phyloP scores from a whole-genome alignment of 2,329 filamentous ascomycete species.

The Kalaharituber pfeilii region DNA sequence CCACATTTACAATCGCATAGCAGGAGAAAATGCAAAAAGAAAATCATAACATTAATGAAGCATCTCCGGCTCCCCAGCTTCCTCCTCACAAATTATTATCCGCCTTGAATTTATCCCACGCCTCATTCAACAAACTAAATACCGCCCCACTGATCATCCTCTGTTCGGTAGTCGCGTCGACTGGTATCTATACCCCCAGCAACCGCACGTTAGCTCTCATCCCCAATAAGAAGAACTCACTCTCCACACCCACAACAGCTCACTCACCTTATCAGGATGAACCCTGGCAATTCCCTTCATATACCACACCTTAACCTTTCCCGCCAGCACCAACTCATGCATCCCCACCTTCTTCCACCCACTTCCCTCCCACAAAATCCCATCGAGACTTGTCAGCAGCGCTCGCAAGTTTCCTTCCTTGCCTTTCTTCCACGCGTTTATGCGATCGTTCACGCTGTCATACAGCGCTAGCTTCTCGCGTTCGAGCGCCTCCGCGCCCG shows the following conservation, averaged over 20 bases:
- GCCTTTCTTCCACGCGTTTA: constrained; percentile 69
- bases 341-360: constrained; percentile 96
- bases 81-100: constrained; percentile 33
- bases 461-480: constrained; percentile 82
- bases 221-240: neutral
- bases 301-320: constrained; percentile 91
- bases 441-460: constrained; percentile 65
- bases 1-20: too few species aligned
- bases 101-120: constrained; percentile 55
- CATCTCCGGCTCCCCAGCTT: neutral
- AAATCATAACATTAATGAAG: too few species aligned
- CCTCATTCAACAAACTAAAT: constrained; percentile 52
- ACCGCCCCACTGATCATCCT: constrained; percentile 48
- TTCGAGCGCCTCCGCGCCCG: constrained; percentile 68
- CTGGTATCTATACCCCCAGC: constrained; percentile 36
- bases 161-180: constrained; percentile 47
- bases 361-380: constrained; percentile 75
- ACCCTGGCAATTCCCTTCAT: constrained; percentile 99
- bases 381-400: constrained; percentile 68
- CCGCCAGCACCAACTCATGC: constrained; percentile 79
- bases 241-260: constrained; percentile 26
- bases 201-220: constrained; percentile 3
- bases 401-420: constrained; percentile 87
- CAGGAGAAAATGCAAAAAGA: too few species aligned
- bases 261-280: constrained; percentile 98